Conservation (phyloP, 2,329 filamentous ascomycete species). For the Fusarium cicatricum region DNA sequence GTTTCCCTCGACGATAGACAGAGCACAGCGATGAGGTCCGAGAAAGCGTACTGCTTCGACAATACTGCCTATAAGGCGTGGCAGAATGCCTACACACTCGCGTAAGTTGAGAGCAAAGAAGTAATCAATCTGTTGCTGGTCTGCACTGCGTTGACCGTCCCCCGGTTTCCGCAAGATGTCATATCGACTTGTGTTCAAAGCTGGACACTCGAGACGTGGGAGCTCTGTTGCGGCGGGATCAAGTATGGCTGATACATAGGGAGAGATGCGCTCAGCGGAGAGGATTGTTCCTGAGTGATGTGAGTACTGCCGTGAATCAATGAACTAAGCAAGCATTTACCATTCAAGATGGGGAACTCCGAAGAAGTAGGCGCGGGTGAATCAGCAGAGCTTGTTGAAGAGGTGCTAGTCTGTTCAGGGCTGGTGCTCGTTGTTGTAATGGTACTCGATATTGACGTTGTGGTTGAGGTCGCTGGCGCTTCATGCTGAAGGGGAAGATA, state of each 20-base stretch:
- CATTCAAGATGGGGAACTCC: slow-evolving; percentile 10
- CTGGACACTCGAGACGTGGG: slow-evolving; percentile 44
- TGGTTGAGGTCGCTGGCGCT: neutral
- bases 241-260: slow-evolving; percentile 44
- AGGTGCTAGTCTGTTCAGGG: neutral
- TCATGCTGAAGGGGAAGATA: slow-evolving; percentile 8
- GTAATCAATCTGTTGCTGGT: slow-evolving; percentile 43
- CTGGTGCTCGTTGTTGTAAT: neutral
- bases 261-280: slow-evolving; percentile 23
- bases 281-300: slow-evolving; percentile 49
- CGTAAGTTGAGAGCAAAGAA: slow-evolving; percentile 64
- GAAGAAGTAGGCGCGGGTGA: neutral
- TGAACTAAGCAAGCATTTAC: neutral
- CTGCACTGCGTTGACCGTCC: neutral
- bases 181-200: slow-evolving; percentile 32
- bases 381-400: neutral
- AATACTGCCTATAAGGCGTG: slow-evolving; percentile 60
- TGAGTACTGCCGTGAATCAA: neutral
- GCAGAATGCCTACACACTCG: slow-evolving; percentile 54
- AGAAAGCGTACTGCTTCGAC: slow-evolving; percentile 59
- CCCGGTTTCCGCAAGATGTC: slow-evolving; percentile 19
- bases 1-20: slow-evolving; percentile 65
- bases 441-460: neutral
- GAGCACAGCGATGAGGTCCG: slow-evolving; percentile 57
- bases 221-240: slow-evolving; percentile 34